Evolutionary conservation across 1,284 basidiomycete genomes (phyloP).

Genomic region (Thecaphora thlaspeos): DNA sequence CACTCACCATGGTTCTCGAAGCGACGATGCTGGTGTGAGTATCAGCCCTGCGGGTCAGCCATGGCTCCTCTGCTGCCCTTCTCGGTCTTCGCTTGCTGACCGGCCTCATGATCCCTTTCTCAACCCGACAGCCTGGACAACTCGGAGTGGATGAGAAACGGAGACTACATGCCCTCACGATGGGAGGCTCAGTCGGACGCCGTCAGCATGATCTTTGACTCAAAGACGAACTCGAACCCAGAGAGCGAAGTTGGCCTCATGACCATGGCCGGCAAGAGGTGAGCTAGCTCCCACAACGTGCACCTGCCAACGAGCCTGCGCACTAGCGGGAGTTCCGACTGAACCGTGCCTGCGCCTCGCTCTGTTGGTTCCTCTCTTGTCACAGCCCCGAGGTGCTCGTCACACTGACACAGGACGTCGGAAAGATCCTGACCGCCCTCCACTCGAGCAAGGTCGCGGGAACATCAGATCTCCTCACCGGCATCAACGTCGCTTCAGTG

Average conservation of each 20-base stretch:
- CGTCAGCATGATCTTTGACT: slow-evolving; percentile 83
- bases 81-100: too few species aligned
- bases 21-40: slow-evolving; percentile 57
- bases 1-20: slow-evolving; percentile 51
- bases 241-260: slow-evolving; percentile 96
- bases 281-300: neutral
- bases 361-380: neutral
- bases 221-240: slow-evolving; percentile 87
- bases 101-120: neutral
- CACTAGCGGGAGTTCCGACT: too few species aligned
- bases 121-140: slow-evolving; percentile 48
- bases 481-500: slow-evolving; percentile 74
- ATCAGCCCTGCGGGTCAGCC: too few species aligned
- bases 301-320: too few species aligned
- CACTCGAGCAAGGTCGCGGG: slow-evolving; percentile 76
- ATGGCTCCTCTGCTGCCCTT: too few species aligned
- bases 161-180: slow-evolving; percentile 79
- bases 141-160: slow-evolving; percentile 66
- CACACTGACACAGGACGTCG: slow-evolving; percentile 90
- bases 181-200: slow-evolving; percentile 91
- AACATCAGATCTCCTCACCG: slow-evolving; percentile 77
- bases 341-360: too few species aligned
- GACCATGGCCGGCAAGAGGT: slow-evolving; percentile 76
- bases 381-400: slow-evolving; percentile 80
- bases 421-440: slow-evolving; percentile 80